Evolutionary conservation across 768 basidiomycete genomes (phyloP), one percentile per base, ranked within the genome.

Genomic region (Pilatotrama ljubarskyi): DNA sequence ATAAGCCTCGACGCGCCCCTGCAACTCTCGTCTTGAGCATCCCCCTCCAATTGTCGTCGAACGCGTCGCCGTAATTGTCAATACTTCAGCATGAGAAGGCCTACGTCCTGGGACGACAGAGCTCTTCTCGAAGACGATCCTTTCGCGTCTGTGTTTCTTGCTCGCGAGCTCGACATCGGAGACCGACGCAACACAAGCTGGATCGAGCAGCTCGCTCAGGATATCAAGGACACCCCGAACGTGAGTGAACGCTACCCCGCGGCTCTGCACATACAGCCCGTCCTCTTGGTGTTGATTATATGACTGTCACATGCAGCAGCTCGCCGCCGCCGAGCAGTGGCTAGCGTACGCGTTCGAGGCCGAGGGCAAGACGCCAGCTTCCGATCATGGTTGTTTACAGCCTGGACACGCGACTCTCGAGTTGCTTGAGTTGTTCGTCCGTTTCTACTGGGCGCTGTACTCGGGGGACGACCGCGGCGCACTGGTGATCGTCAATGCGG

Each of bases 381-480:
- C 43, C 22, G 6, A 15, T 25, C 22, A 14, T 8, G 42, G 32
- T 22, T 1, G 44, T 1, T 20, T 47, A 5, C n/a, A 24, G 15
- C 26, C n/a, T 18, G n/a, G 17, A 17, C 41, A 25, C 14, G 20
- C 40, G 17, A 20, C 46, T 22, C 24, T 58, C 1, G 38, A 57
- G 7, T 29, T 50, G 4, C 41, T 58, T 41, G 36, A 62, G 22
- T n/a, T 67, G 10, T 73, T 73, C 60, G 61, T 72, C 41, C 55
- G 53, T 29, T 70, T 69, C 53, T 72, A 66, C 55, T 73, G 71
- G 72, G 15, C 51, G 15, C 47, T 67, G 22, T 48, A 62, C 18
- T 20, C 9, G 24, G 32, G 48, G 4, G 44, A 55, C 35, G 62
- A 51, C 17, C 10, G 15, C 20, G n/a, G 51, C 8, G 64, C 64